These are phyloP conservation scores for Leccinum variicolor DNA, from an alignment of 768 basidiomycete species.

Conservation along the genomic window DNA sequence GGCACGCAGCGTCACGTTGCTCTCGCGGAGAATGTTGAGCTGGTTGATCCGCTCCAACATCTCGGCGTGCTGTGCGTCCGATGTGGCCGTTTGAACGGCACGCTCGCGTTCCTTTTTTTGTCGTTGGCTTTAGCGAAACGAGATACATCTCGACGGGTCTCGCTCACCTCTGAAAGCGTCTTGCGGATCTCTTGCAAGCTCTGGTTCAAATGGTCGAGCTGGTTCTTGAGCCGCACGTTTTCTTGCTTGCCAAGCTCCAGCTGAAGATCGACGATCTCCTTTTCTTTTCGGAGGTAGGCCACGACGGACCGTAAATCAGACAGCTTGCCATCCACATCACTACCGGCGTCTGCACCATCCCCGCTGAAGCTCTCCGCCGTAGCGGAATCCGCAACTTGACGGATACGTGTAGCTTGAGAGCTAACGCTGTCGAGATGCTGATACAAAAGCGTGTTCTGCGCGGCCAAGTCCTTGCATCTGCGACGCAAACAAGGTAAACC, in stretches of 20 bases:
- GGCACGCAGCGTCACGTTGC: constrained; percentile 79
- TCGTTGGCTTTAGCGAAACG: not conserved
- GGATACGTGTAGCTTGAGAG: constrained; percentile 77
- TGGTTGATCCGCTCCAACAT: constrained; percentile 85
- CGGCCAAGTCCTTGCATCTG: constrained; percentile 69
- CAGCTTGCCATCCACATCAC: constrained; percentile 57
- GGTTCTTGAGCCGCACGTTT: constrained; percentile 65
- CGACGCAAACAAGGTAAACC: not conserved
- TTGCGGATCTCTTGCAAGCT: constrained; percentile 67
- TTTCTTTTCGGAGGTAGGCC: constrained; percentile 82
- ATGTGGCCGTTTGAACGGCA: constrained; percentile 65
- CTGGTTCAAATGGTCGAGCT: constrained; percentile 71
- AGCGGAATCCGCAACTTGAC: constrained; percentile 60
- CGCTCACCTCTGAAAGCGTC: constrained; percentile 64
- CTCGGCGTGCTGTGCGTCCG: constrained; percentile 78
- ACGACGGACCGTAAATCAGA: constrained; percentile 77
- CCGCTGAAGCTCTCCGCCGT: constrained; percentile 32
- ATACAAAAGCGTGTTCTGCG: constrained; percentile 76
- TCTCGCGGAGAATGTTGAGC: constrained; percentile 80
- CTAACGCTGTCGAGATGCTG: constrained; percentile 84
- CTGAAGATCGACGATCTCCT: constrained; percentile 88
- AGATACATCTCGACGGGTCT: not conserved
- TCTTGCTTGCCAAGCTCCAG: constrained; percentile 79
- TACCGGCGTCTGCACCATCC: constrained; percentile 41
- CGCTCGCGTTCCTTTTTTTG: constrained; percentile 65